Conservation (phyloP, 371 early-diverging fungal genomes). For the Lichtheimia hyalospora region DNA sequence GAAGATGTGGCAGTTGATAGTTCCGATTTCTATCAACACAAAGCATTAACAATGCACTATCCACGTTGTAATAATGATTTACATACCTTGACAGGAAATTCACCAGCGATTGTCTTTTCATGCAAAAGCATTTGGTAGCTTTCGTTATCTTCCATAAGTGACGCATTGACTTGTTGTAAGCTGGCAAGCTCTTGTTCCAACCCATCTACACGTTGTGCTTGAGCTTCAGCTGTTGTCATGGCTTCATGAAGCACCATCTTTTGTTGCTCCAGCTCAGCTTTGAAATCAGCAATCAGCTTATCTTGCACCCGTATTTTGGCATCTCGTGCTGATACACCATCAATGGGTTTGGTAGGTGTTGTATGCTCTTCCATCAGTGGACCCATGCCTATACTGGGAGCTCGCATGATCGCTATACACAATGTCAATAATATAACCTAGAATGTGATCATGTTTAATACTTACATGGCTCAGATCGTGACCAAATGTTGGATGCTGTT, state of each 20-base stretch:
- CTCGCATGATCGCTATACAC: background rate
- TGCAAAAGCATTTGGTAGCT: slow-evolving; percentile 77
- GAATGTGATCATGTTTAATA: background rate
- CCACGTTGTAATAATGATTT: background rate
- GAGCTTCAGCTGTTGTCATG: slow-evolving; percentile 26
- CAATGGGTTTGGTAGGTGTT: background rate
- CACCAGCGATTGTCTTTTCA: slow-evolving; percentile 79
- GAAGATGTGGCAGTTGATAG: background rate
- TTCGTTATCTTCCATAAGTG: slow-evolving; percentile 83
- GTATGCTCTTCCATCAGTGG: slow-evolving; percentile 16
- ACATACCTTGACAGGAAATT: slow-evolving; percentile 48
- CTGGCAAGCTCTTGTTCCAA: slow-evolving; percentile 54
- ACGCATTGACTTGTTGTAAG: slow-evolving; percentile 59
- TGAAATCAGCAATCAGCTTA: slow-evolving; percentile 26
- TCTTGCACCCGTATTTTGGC: slow-evolving; percentile 34
- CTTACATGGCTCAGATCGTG: slow-evolving; percentile 9
- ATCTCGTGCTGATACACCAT: slow-evolving; percentile 12
- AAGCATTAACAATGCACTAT: background rate
- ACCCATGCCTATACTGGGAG: slow-evolving; percentile 6
- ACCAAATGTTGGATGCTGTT: slow-evolving; percentile 22
- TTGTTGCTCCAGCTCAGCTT: slow-evolving; percentile 25
- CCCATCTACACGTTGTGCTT: slow-evolving; percentile 24
- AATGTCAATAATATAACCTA: too few relatives aligned
- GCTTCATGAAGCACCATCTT: slow-evolving; percentile 30
- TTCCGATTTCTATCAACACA: slow-evolving; percentile 3